Conservation (phyloP, 2,329 filamentous ascomycete genomes). For the Colletotrichum liaoningense region DNA sequence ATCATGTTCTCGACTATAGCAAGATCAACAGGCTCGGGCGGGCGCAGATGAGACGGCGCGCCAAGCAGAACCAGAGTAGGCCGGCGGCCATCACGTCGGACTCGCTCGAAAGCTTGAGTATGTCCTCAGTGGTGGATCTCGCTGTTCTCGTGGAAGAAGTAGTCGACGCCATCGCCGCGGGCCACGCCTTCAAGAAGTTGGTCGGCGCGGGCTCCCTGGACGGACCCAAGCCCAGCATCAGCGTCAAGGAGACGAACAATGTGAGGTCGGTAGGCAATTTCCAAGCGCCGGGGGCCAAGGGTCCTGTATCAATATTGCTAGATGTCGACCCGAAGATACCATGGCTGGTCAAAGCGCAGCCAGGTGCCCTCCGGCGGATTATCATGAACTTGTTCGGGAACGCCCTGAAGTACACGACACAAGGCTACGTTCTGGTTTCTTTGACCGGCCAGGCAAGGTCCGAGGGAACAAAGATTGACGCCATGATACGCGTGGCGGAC, state of each 20-base stretch:
- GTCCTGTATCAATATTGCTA: constrained; percentile 58
- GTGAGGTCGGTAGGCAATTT: constrained; percentile 20
- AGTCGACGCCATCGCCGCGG: constrained; percentile 49
- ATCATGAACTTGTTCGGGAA: constrained; percentile 74
- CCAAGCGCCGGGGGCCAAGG: constrained; percentile 39
- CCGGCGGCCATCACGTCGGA: constrained; percentile 39
- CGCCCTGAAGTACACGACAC: constrained; percentile 69
- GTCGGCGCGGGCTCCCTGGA: not conserved
- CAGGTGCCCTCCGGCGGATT: constrained; percentile 62
- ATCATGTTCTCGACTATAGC: constrained; percentile 59
- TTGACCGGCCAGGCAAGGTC: constrained; percentile 40
- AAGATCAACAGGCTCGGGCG: constrained; percentile 51
- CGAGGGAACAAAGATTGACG: constrained; percentile 39
- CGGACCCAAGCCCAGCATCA: constrained; percentile 33
- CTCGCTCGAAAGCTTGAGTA: constrained; percentile 46
- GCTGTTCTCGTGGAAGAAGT: constrained; percentile 50
- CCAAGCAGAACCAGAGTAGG: constrained; percentile 37
- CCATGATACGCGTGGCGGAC: constrained; percentile 64
- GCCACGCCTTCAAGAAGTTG: constrained; percentile 47
- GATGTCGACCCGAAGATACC: constrained; percentile 57
- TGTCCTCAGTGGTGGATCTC: constrained; percentile 47
- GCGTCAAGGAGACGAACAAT: not conserved
- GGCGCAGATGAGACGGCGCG: constrained; percentile 37
- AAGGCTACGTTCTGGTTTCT: constrained; percentile 60
- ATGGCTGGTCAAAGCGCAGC: constrained; percentile 66